Evolutionary conservation across 140 eudicot species (phyloP).

Genomic region (Ambrosia hybrid): DNA sequence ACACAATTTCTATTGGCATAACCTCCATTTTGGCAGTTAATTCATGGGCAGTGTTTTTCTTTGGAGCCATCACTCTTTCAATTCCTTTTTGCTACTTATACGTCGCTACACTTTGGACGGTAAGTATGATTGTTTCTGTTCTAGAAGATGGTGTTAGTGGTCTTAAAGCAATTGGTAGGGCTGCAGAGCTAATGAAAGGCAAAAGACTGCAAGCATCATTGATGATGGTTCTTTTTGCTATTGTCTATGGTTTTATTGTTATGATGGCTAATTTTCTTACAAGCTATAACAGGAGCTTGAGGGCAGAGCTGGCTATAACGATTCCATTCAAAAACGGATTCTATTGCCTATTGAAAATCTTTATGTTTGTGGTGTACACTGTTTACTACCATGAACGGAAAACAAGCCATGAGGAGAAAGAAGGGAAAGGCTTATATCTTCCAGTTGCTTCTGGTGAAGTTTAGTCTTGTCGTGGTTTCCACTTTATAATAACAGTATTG

Average conservation of each 20-base stretch:
- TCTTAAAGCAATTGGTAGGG: constrained; percentile 38
- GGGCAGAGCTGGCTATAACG: constrained; percentile 8
- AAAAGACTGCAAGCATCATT: constrained; percentile 30
- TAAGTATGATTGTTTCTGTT: constrained; percentile 49
- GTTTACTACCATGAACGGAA: constrained; percentile 39
- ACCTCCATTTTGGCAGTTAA: constrained; percentile 17
- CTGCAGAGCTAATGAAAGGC: constrained; percentile 40
- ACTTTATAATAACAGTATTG: neutral
- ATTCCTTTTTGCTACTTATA: constrained; percentile 36
- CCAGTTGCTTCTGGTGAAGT: constrained; percentile 28
- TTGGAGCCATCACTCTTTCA: constrained; percentile 25
- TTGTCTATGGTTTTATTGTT: constrained; percentile 12
- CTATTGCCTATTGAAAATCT: constrained; percentile 21
- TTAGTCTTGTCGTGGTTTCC: neutral
- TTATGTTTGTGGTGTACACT: constrained; percentile 38
- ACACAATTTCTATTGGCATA: constrained; percentile 8
- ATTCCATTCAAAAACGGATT: constrained; percentile 27
- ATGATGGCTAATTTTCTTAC: neutral
- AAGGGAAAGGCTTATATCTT: constrained; percentile 22
- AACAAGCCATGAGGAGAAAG: constrained; percentile 29
- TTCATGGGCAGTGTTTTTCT: constrained; percentile 19
- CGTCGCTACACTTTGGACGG: constrained; percentile 29
- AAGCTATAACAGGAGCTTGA: constrained; percentile 7
- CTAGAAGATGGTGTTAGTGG: constrained; percentile 41
- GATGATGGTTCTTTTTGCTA: constrained; percentile 29